Evolutionary conservation across 2,329 filamentous ascomycete genomes (phyloP).

Genomic region (Xylaria sp.): DNA sequence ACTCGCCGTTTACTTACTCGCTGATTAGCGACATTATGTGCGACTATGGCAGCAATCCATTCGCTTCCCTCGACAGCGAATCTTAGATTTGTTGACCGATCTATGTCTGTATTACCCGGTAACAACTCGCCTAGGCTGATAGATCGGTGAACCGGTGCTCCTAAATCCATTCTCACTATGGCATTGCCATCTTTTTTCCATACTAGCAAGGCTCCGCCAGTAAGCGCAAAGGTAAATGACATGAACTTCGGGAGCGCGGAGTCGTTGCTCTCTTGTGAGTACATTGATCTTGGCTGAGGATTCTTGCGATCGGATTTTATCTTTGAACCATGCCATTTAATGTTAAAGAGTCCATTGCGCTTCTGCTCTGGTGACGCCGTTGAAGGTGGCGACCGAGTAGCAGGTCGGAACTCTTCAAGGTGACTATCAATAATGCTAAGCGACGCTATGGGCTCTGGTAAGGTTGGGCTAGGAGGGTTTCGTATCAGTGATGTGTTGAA

Average conservation of each 20-base stretch:
- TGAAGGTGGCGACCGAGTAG: not conserved
- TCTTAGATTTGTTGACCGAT: constrained; percentile 13
- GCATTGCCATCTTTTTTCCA: constrained; percentile 11
- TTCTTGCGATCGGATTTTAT: constrained; percentile 6
- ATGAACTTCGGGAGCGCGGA: constrained; percentile 8
- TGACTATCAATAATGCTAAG: constrained; percentile 18
- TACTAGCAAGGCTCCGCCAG: constrained; percentile 2
- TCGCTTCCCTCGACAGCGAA: constrained; percentile 23
- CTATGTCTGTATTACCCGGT: not conserved
- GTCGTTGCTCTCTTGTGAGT: constrained; percentile 12
- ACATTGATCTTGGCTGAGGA: constrained; percentile 5
- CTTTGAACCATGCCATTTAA: constrained; percentile 15
- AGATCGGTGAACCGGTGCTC: not conserved
- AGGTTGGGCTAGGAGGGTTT: constrained; percentile 7
- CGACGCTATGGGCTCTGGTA: constrained; percentile 15
- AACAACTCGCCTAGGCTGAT: not conserved
- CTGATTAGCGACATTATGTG: constrained; percentile 22
- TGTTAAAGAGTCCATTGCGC: constrained; percentile 15
- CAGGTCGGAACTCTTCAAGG: not conserved
- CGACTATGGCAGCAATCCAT: constrained; percentile 16
- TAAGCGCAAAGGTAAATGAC: constrained; percentile 17
- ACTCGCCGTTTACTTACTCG: constrained; percentile 1
- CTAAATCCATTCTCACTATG: not conserved
- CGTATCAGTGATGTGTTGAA: constrained; percentile 15
- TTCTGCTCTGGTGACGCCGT: constrained; percentile 7